Conservation (phyloP, 371 early-diverging fungal species). For the Amoeboaphelidium protococcarum region DNA sequence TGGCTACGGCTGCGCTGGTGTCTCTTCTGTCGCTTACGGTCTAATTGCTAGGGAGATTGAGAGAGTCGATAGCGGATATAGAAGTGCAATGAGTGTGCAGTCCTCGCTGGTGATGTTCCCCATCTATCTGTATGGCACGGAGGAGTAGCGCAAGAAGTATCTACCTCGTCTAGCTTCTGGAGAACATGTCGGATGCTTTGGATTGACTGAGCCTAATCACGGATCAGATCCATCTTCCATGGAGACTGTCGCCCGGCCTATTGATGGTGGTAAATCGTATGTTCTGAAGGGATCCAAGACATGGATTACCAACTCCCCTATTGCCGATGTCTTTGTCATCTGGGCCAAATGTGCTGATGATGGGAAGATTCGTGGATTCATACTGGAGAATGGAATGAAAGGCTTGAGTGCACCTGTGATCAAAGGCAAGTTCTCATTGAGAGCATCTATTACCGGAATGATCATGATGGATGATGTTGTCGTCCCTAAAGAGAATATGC, state of each 20-base stretch:
- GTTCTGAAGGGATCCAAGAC: constrained; percentile 75
- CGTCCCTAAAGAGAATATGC: constrained; percentile 60
- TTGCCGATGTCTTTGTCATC: constrained; percentile 90
- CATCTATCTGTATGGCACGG: constrained; percentile 77
- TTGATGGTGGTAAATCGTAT: constrained; percentile 28
- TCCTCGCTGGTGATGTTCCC: constrained; percentile 93
- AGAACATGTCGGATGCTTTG: constrained; percentile 69
- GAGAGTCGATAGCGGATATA: constrained; percentile 82
- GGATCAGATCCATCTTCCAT: constrained; percentile 85
- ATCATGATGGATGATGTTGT: constrained; percentile 94
- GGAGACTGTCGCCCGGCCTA: constrained; percentile 62
- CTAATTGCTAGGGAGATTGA: constrained; percentile 87
- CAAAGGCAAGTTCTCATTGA: constrained; percentile 78
- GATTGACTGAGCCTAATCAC: constrained; percentile 91
- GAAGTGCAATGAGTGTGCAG: constrained; percentile 94
- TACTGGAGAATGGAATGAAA: constrained; percentile 68
- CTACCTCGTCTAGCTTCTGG: constrained; percentile 79
- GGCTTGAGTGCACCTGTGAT: constrained; percentile 70
- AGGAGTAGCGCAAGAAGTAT: constrained; percentile 67
- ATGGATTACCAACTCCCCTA: constrained; percentile 95
- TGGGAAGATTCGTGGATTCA: constrained; percentile 72
- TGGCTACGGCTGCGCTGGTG: constrained; percentile 91
- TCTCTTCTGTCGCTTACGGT: constrained; percentile 88
- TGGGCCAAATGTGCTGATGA: constrained; percentile 84
- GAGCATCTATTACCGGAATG: constrained; percentile 90